These are phyloP conservation scores for Kwoniella dejecticola DNA, from an alignment of 768 basidiomycete genomes.

Conservation along the genomic window DNA sequence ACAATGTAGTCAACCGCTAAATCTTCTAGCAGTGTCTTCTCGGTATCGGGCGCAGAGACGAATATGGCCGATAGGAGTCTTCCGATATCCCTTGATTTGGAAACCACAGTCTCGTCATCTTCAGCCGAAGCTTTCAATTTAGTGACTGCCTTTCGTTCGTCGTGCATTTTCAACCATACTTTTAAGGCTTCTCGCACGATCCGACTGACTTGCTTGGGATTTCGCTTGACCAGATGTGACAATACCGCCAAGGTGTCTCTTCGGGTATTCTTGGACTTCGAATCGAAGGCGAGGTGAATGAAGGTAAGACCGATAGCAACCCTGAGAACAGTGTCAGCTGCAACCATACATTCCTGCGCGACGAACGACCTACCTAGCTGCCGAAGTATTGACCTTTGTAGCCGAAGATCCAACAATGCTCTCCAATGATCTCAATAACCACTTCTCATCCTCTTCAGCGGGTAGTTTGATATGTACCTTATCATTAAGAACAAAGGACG, in stretches of 20 bases:
- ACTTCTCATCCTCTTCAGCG: conserved; percentile 66
- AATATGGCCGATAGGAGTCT: conserved; percentile 37
- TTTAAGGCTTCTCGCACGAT: conserved; percentile 67
- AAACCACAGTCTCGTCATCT: conserved; percentile 59
- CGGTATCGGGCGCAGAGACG: conserved; percentile 3
- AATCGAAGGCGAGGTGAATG: conserved; percentile 69
- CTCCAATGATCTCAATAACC: conserved; percentile 72
- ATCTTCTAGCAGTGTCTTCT: conserved; percentile 53
- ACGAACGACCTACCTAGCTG: conserved; percentile 23
- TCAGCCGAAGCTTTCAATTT: conserved; percentile 54
- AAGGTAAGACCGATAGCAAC: conserved; percentile 67
- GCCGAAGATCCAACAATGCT: conserved; percentile 49
- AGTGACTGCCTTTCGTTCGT: conserved; percentile 37
- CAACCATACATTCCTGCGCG: not conserved
- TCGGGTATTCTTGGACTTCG: conserved; percentile 63
- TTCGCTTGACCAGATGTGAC: conserved; percentile 54
- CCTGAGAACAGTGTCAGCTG: conserved; percentile 55
- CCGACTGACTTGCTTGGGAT: conserved; percentile 61
- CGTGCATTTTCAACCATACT: conserved; percentile 44
- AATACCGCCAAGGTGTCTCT: conserved; percentile 60
- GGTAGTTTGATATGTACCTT: conserved; percentile 76
- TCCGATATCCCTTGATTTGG: conserved; percentile 56
- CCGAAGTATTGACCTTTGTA: conserved; percentile 26
- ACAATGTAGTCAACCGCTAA: conserved; percentile 63
- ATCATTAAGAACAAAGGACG: conserved; percentile 84